These are phyloP conservation scores for Vaccinium myrtillus DNA, from an alignment of 148 eudicot species.

Conservation along the genomic window DNA sequence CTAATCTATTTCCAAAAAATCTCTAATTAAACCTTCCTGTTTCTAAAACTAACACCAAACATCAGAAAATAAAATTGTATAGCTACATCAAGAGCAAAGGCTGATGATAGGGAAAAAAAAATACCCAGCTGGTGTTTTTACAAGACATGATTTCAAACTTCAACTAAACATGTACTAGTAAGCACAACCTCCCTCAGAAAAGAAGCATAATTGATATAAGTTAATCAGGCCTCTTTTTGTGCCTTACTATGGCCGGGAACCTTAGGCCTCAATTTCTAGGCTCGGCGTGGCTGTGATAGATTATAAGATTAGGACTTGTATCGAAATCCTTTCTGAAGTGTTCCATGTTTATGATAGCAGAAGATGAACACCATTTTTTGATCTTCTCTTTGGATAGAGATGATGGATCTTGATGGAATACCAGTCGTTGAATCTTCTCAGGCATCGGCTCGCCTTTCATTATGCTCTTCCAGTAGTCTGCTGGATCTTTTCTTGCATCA, in stretches of 20 bases:
- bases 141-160: neutral
- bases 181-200: neutral
- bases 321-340: conserved; percentile 34
- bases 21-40: too few species aligned
- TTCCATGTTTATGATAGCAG: neutral
- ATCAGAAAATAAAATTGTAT: neutral
- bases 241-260: neutral
- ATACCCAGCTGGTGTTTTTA: neutral
- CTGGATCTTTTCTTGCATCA: conserved; percentile 42
- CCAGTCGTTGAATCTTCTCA: conserved; percentile 30
- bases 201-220: neutral
- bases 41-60: neutral
- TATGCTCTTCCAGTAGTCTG: conserved; percentile 42
- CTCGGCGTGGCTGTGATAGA: conserved; percentile 34
- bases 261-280: conserved; percentile 1
- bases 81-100: too few species aligned
- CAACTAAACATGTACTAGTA: neutral
- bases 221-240: neutral
- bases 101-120: neutral
- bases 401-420: conserved; percentile 11
- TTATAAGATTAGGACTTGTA: conserved; percentile 27
- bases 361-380: neutral
- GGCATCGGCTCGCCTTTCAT: conserved; percentile 61
- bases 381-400: neutral
- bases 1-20: too few species aligned